Base-by-base conservation (phyloP, 768 basidiomycete species). In the Macrocybe gigantea region DNA sequence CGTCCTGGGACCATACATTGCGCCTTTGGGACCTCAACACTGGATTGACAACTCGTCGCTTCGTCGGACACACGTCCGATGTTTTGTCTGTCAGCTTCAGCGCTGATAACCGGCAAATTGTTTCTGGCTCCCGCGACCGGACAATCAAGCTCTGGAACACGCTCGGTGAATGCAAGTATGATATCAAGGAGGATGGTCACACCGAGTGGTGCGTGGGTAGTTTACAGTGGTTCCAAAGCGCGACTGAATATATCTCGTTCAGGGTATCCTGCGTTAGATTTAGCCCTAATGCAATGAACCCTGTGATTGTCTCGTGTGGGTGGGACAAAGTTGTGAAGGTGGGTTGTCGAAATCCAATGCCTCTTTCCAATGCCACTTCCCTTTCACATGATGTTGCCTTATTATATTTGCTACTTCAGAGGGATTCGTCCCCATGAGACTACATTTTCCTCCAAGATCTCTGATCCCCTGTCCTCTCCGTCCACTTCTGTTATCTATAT, bases 321-420 rank as follows among this genome's bases (percentile, higher is more conserved):
- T 99, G 96, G 96, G 96, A 99, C 79, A 98, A 97, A 78, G 93
- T 97, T 53, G 96, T 99, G 67, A 99, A 99, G 85, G 96, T 95
- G 57, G 71, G 83, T 63, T 10, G 45, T 36, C 22, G 22, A 22
- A 11, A 11, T 13, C 41, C 39, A 39, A 47, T 56, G 47, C 15
- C 39, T 46, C 39, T 31, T 35, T 41, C 31, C n/a, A 33, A 10
- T 47, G 7, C 29, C 42, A 34, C 34, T 22, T 36, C 38, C 34
- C 33, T 33, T 48, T 49, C 48, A 50, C 45, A 48, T 70, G 69
- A 73, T 69, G 71, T 62, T 66, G 47, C 56, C 42, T 38, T 48
- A 44, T 49, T 70, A 84, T 86, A 86, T 86, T 87, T 87, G 85
- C 85, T 88, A 88, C 85, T 88, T 87, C 84, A 84, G 85, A 88